phyloP scores from a whole-genome alignment of 768 basidiomycete genomes.

The Mycena leptocephala region DNA sequence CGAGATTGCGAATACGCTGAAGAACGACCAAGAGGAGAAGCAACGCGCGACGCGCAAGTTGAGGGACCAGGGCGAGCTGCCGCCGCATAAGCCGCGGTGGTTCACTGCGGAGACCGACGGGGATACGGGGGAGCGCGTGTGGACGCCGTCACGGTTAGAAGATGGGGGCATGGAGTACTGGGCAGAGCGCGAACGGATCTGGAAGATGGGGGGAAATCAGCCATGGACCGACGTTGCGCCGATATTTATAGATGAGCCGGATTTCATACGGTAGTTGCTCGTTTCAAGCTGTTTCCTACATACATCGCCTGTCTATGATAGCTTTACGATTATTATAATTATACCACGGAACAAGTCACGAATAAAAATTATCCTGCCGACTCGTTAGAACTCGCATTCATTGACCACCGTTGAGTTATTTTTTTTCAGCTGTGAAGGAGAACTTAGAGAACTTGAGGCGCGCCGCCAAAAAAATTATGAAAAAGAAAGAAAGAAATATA shows the following conservation, averaged over 20 bases:
- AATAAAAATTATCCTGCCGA: background rate
- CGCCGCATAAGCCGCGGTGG: conserved; percentile 90
- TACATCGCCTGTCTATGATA: background rate
- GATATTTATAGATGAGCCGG: conserved; percentile 85
- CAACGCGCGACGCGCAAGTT: conserved; percentile 82
- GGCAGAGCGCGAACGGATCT: conserved; percentile 81
- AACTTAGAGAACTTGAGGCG: too few relatives aligned
- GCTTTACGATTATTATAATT: conserved; percentile 31
- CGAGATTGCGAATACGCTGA: conserved; percentile 87
- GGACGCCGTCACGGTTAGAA: conserved; percentile 75
- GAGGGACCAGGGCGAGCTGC: conserved; percentile 81
- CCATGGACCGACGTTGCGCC: conserved; percentile 81
- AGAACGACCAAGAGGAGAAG: conserved; percentile 86
- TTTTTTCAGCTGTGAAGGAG: too few relatives aligned
- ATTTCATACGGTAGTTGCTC: conserved; percentile 43
- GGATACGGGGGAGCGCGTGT: conserved; percentile 93
- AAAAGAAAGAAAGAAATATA: too few relatives aligned
- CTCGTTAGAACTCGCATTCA: too few relatives aligned
- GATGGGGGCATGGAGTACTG: conserved; percentile 83
- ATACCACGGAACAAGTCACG: background rate
- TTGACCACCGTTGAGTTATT: too few relatives aligned
- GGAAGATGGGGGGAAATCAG: conserved; percentile 56
- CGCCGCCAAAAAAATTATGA: too few relatives aligned
- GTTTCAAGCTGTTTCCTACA: background rate
- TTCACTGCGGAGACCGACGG: conserved; percentile 87